Evolutionary conservation across 768 basidiomycete genomes (phyloP).

Genomic region (Pleurotus eryngii): DNA sequence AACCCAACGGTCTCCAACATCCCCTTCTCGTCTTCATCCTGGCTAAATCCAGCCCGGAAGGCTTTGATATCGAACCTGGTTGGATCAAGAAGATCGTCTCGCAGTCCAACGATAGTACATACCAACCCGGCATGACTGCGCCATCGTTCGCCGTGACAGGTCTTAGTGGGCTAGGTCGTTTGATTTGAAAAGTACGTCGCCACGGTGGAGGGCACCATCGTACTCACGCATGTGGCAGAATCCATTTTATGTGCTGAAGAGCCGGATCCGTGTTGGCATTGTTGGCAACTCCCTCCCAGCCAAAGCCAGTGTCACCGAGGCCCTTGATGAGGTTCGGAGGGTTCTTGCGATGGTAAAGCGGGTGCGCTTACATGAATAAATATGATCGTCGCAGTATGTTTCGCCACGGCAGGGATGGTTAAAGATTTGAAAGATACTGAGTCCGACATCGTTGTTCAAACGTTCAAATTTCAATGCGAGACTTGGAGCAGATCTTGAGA

Average conservation of each 20-base stretch:
- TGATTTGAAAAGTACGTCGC: not conserved
- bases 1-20: slow-evolving; percentile 31
- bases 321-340: slow-evolving; percentile 36
- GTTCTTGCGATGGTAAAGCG: not conserved
- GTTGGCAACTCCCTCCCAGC: slow-evolving; percentile 75
- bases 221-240: slow-evolving; percentile 79
- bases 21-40: slow-evolving; percentile 32
- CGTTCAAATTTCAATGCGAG: too few relatives aligned
- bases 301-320: slow-evolving; percentile 69
- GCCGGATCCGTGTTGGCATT: slow-evolving; percentile 51
- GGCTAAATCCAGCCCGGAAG: not conserved
- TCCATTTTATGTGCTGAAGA: slow-evolving; percentile 82
- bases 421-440: slow-evolving; percentile 39
- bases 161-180: slow-evolving; percentile 40
- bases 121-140: slow-evolving; percentile 75
- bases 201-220: not conserved
- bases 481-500: too few relatives aligned
- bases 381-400: slow-evolving; percentile 69
- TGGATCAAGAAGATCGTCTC: not conserved
- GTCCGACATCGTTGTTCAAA: too few relatives aligned
- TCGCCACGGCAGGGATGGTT: slow-evolving; percentile 48
- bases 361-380: slow-evolving; percentile 11
- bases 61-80: not conserved
- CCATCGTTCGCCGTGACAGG: slow-evolving; percentile 76
- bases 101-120: slow-evolving; percentile 9